phyloP scores from a whole-genome alignment of 225 moss, liverwort and hornwort species.

The Climacium dendroides region DNA sequence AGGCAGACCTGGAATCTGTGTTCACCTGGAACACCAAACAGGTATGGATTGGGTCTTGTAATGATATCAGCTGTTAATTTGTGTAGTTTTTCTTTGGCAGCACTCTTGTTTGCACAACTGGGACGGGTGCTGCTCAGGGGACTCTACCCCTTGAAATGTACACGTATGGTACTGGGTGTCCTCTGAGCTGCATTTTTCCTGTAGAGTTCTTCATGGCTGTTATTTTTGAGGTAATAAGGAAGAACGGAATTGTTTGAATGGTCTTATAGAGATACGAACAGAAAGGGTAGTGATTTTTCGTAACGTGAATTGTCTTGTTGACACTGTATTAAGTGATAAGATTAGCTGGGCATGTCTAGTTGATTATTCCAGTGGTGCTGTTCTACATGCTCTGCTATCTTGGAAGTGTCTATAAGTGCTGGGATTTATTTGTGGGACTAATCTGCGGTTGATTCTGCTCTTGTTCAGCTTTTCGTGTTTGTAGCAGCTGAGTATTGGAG shows the following conservation, averaged over 20 bases:
- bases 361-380: background rate
- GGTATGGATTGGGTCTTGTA: slow-evolving; percentile 14
- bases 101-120: background rate
- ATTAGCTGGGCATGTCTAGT: background rate
- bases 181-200: background rate
- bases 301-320: background rate
- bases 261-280: background rate
- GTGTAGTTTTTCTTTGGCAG: background rate
- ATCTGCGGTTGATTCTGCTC: background rate
- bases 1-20: slow-evolving; percentile 83
- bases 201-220: background rate
- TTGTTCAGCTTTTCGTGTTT: slow-evolving; percentile 66
- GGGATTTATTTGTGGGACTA: background rate
- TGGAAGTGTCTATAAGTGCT: background rate
- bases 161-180: background rate
- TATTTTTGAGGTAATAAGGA: background rate
- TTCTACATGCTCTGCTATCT: background rate
- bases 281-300: background rate
- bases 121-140: background rate
- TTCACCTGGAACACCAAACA: slow-evolving; percentile 99
- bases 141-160: background rate
- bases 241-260: background rate
- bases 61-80: background rate
- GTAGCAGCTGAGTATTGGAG: slow-evolving; percentile 91
- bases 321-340: background rate